Base-by-base conservation (phyloP, 352 stramenopile species). In the Pythium aphanidermatum region DNA sequence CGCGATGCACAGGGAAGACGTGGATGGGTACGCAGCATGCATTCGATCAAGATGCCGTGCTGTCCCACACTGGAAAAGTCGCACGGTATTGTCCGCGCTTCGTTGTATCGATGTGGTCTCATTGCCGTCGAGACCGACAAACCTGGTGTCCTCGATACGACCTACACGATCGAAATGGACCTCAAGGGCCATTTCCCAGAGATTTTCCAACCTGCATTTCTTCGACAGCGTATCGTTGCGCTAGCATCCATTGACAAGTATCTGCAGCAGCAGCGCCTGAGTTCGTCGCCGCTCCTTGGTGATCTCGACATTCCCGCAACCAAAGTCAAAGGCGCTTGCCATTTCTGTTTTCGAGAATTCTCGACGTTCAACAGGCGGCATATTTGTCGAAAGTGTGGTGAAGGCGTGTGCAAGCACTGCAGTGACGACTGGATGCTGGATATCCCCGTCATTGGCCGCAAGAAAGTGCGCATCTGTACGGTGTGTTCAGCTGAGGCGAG, bases 141-240 rank as follows among this genome's bases (percentile, higher is more conserved):
- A 36, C 77, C 78, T 0, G 81, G 81, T 7, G 72, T 90, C 21
- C 46, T 93, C 9, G 62, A 74, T 47, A 77, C 86, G 33, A 93
- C 78, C 38, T 88, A 93, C 56, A 91, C 78, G 9, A 67, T 93
- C 24, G 78, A 93, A 45, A 78, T 93, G 51, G 80, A 93, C 42
- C 60, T 93, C 13, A 93, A 93, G 46, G 78, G 81, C 29, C 65
- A 72, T n/a, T 83, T 88, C 45, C 73, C 75, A 4, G 59, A 88
- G 51, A 53, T 88, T 11, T 65, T 86, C 50, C 74, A 86, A 38
- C 71, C 74, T 7, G 63, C 55, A 2, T 87, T 91, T 33, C 45
- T 91, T 13, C 63, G 71, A 14, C 70, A 88, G 35, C 74, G 78
- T 5, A 80, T 91, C 33, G 76, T 71, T 12, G 58, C 69, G 9